These are phyloP conservation scores for Clavariopsis aquatica DNA, from an alignment of 495 filamentous ascomycete species.

Conservation along the genomic window DNA sequence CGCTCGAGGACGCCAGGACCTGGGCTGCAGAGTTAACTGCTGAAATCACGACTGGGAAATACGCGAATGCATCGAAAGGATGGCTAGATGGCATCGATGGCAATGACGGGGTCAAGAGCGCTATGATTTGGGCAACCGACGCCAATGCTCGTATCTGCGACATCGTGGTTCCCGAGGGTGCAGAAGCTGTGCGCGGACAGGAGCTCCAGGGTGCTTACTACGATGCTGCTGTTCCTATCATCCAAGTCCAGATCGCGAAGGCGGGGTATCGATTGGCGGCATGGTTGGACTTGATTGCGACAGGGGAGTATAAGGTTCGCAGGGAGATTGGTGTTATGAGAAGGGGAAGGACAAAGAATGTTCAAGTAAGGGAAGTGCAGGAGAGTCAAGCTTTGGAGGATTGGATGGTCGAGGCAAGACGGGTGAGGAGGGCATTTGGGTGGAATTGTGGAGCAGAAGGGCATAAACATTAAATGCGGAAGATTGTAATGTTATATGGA, in stretches of 20 bases:
- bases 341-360: background rate
- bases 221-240: constrained; percentile 58
- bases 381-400: constrained; percentile 13
- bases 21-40: constrained; percentile 56
- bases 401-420: constrained; percentile 28
- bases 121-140: constrained; percentile 63
- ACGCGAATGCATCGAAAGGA: constrained; percentile 39
- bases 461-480: constrained; percentile 15
- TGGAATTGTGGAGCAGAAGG: constrained; percentile 35
- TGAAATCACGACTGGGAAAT: constrained; percentile 58
- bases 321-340: constrained; percentile 5
- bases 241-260: constrained; percentile 73
- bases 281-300: constrained; percentile 41
- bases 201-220: constrained; percentile 67
- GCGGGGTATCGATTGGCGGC: constrained; percentile 41
- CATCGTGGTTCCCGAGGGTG: constrained; percentile 59
- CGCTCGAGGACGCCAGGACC: constrained; percentile 49
- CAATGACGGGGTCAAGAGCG: constrained; percentile 50
- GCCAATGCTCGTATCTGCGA: constrained; percentile 63
- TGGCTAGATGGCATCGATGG: constrained; percentile 59
- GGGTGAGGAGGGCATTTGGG: constrained; percentile 34
- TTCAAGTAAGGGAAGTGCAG: constrained; percentile 10
- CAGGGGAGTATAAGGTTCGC: background rate
- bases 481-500: background rate
- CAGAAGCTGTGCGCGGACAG: constrained; percentile 53